Conservation (phyloP, 164 flowering plant species). For the grape (Vitis vinifera) region ASM3070453v1 NC_081808.1:3596501-3597000, state of each 20-base stretch:
- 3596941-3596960: no score
- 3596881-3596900: constrained; percentile 82
- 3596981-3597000: no score
- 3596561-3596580: constrained; percentile 77
- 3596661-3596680: no score
- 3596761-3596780: constrained; percentile 96
- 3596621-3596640: constrained; percentile 27
- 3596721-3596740: constrained; percentile 88
- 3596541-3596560: constrained; percentile 85
- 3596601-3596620: constrained; percentile 95
- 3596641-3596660: no score
- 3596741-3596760: constrained; percentile 94
- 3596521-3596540: constrained; percentile 63
- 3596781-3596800: constrained; percentile 91
- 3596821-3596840: constrained; percentile 85
- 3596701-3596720: not conserved
- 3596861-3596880: constrained; percentile 95
- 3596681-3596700: no score
- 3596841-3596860: constrained; percentile 88
- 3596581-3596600: constrained; percentile 75
- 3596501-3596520: constrained; percentile 91
- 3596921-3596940: no score
- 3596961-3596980: no score
- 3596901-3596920: constrained; percentile 20
- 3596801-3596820: constrained; percentile 97